Percentiles rank a stretch among this genome's conserved stretches.
phyloP scores from a whole-genome alignment of 257 asterid species.

The Prunella vulgaris region DNA sequence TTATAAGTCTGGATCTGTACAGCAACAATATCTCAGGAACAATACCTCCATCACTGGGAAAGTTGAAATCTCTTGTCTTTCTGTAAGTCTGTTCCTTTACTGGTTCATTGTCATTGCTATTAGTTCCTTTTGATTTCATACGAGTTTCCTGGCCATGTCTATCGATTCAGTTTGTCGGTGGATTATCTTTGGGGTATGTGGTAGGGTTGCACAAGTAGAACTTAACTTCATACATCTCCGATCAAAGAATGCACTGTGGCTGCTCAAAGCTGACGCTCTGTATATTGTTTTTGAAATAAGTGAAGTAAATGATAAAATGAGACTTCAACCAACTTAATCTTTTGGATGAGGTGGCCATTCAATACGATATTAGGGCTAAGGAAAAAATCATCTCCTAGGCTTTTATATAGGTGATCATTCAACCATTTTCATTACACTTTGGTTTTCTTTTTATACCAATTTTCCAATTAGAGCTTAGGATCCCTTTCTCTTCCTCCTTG shows the following conservation, averaged over 20 bases:
- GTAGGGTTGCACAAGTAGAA: neutral
- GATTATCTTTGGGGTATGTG: neutral
- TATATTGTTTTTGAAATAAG: neutral
- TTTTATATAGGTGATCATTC: neutral
- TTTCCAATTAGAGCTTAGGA: neutral
- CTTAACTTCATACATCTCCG: neutral
- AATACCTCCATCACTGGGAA: slow-evolving; percentile 61
- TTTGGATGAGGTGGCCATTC: neutral
- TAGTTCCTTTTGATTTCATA: neutral
- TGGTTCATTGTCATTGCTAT: neutral
- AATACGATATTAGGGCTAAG: neutral
- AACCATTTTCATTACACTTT: neutral
- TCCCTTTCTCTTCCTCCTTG: neutral
- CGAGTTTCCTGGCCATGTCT: neutral
- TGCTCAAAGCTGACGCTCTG: neutral
- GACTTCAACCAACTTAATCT: neutral
- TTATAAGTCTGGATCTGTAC: slow-evolving; percentile 78
- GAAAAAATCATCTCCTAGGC: neutral
- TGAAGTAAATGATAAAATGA: neutral
- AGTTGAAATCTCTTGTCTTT: slow-evolving; percentile 66
- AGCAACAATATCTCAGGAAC: slow-evolving; percentile 67
- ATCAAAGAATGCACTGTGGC: too few relatives aligned
- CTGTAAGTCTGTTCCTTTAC: slow-evolving; percentile 42
- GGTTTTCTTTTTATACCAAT: neutral
- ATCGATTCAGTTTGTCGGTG: neutral